These are phyloP conservation scores for Ampelocalamus luodianensis DNA, from an alignment of 176 grass and related monocot species.

Conservation along the genomic window DNA sequence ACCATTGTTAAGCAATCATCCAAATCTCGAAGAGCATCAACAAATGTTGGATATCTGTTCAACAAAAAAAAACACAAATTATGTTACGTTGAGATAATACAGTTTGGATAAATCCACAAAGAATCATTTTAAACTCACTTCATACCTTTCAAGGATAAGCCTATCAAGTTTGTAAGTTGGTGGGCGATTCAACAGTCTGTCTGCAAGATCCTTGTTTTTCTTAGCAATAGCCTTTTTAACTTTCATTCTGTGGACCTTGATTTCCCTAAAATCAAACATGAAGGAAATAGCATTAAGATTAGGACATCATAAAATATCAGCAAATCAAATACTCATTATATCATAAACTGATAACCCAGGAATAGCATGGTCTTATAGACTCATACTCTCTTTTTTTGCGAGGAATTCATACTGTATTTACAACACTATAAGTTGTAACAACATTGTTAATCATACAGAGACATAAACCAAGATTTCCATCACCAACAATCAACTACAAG, in stretches of 20 bases:
- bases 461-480: background rate
- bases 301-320: background rate
- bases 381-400: background rate
- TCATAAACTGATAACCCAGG: background rate
- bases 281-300: slow-evolving; percentile 9
- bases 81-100: slow-evolving; percentile 1
- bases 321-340: background rate
- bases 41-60: slow-evolving; percentile 83
- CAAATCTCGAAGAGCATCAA: slow-evolving; percentile 91
- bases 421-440: background rate
- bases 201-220: slow-evolving; percentile 91
- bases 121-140: slow-evolving; percentile 22
- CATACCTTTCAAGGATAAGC: slow-evolving; percentile 86
- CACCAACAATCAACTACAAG: background rate
- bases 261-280: slow-evolving; percentile 60
- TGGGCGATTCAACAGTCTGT: slow-evolving; percentile 72
- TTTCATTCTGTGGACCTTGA: slow-evolving; percentile 70
- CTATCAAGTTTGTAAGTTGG: slow-evolving; percentile 90
- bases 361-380: background rate
- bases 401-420: background rate
- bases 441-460: background rate
- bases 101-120: background rate
- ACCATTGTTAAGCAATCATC: slow-evolving; percentile 99
- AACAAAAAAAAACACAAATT: slow-evolving; percentile 13
- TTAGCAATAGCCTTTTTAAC: slow-evolving; percentile 82